Conservation (phyloP, 495 filamentous ascomycete species). For the Aspergillus kassunensis region DNA sequence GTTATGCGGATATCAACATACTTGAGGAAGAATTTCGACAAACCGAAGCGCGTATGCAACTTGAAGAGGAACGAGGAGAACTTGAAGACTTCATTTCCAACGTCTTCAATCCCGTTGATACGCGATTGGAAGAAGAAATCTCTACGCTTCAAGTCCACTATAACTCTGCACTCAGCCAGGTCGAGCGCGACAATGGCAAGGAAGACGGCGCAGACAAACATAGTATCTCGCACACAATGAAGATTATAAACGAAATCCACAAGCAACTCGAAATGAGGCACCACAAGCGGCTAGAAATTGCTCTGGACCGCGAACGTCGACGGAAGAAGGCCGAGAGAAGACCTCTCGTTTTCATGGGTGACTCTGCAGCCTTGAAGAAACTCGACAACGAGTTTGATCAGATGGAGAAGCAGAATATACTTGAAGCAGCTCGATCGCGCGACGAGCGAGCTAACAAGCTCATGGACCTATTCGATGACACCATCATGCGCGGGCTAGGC, state of each 20-base stretch:
- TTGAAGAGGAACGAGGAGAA: constrained; percentile 53
- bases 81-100: constrained; percentile 47
- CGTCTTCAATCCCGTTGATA: constrained; percentile 52
- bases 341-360: constrained; percentile 49
- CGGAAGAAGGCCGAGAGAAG: constrained; percentile 50
- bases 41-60: constrained; percentile 48
- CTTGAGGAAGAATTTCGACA: constrained; percentile 60
- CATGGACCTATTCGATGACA: constrained; percentile 52
- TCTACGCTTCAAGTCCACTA: constrained; percentile 49
- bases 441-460: constrained; percentile 48
- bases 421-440: constrained; percentile 48
- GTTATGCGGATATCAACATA: constrained; percentile 57
- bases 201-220: constrained; percentile 28
- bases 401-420: constrained; percentile 49
- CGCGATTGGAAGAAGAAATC: constrained; percentile 50
- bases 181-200: constrained; percentile 41
- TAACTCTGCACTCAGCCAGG: constrained; percentile 38
- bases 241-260: constrained; percentile 41
- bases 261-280: constrained; percentile 47
- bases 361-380: constrained; percentile 42
- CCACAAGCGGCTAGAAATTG: constrained; percentile 49
- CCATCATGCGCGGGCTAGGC: constrained; percentile 48
- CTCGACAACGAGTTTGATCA: constrained; percentile 51
- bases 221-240: constrained; percentile 43
- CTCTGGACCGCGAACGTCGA: constrained; percentile 48